A percentile compares a stretch with the other conserved stretches of the same genome.
Evolutionary conservation across 352 stramenopile genomes (phyloP).

Genomic region (Pythium rishiriense): DNA sequence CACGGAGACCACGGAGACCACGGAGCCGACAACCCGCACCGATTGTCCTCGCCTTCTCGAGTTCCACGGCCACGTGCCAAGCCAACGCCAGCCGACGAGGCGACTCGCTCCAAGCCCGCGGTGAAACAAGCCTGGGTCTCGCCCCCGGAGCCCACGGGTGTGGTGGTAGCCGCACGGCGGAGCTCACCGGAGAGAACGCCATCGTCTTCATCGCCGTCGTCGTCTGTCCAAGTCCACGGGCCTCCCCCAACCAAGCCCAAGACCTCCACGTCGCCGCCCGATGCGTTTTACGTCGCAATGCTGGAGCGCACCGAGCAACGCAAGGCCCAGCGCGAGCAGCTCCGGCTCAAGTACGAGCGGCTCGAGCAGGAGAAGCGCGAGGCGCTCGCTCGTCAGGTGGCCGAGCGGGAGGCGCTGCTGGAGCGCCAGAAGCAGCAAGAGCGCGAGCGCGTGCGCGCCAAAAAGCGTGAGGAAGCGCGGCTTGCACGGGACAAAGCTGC

Average conservation of each 20-base stretch:
- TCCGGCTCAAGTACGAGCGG: conserved; percentile 55
- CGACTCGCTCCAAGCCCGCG: neutral
- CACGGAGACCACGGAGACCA: too few species aligned
- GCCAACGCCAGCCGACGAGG: neutral
- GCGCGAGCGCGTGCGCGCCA: conserved; percentile 37
- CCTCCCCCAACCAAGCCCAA: neutral
- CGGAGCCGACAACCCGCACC: too few species aligned
- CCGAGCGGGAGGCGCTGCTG: conserved; percentile 41
- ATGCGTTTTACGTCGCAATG: conserved; percentile 58
- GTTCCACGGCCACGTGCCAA: neutral
- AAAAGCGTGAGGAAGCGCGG: conserved; percentile 38
- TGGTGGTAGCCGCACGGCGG: too few species aligned
- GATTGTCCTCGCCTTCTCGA: neutral
- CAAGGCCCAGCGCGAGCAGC: conserved; percentile 51
- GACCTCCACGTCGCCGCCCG: conserved; percentile 18
- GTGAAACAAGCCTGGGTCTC: neutral
- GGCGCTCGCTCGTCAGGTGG: conserved; percentile 37
- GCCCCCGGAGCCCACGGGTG: too few species aligned
- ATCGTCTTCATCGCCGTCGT: neutral
- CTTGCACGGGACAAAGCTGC: conserved; percentile 36
- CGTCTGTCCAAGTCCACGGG: neutral
- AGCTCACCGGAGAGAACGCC: too few species aligned
- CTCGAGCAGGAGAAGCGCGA: conserved; percentile 51
- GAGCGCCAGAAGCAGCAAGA: conserved; percentile 44
- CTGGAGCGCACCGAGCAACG: conserved; percentile 52